Percentiles rank a stretch among this genome's conserved stretches.
Evolutionary conservation across 441 rosid genomes (phyloP).

Genomic region (Daphne laureola): DNA sequence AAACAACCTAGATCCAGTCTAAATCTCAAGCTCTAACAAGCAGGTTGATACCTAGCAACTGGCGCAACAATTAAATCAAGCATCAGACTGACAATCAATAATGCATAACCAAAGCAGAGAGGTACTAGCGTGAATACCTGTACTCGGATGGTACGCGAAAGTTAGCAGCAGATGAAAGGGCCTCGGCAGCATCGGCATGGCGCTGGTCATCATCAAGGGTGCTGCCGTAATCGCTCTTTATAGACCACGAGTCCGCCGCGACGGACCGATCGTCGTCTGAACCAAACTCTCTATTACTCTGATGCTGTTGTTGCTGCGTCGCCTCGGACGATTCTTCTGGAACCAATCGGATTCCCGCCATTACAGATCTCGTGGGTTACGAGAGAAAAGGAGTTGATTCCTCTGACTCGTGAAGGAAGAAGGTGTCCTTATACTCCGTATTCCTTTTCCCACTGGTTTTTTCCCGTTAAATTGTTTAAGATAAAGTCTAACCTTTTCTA

Average conservation of each 20-base stretch:
- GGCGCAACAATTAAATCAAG: no score
- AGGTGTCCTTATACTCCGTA: no score
- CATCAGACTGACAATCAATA: background rate
- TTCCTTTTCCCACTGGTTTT: no score
- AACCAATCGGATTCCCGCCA: constrained; percentile 67
- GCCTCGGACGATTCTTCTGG: constrained; percentile 69
- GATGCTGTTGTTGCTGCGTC: constrained; percentile 34
- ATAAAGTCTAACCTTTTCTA: no score
- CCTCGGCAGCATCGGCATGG: constrained; percentile 89
- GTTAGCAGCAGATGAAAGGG: constrained; percentile 69
- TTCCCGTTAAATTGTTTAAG: no score
- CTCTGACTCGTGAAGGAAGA: no score
- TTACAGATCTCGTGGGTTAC: constrained; percentile 17
- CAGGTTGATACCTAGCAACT: no score
- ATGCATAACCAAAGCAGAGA: background rate
- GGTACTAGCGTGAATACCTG: constrained; percentile 26
- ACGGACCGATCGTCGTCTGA: constrained; percentile 93
- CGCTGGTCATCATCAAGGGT: constrained; percentile 97
- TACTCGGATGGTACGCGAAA: constrained; percentile 77
- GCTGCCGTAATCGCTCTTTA: constrained; percentile 93
- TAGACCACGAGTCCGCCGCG: constrained; percentile 98
- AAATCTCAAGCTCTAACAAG: no score
- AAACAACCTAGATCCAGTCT: no score
- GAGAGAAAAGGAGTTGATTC: no score
- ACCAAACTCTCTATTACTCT: constrained; percentile 41